Conservation (phyloP, 2,329 filamentous ascomycete species). For the Cladobotryum mycophilum region DNA sequence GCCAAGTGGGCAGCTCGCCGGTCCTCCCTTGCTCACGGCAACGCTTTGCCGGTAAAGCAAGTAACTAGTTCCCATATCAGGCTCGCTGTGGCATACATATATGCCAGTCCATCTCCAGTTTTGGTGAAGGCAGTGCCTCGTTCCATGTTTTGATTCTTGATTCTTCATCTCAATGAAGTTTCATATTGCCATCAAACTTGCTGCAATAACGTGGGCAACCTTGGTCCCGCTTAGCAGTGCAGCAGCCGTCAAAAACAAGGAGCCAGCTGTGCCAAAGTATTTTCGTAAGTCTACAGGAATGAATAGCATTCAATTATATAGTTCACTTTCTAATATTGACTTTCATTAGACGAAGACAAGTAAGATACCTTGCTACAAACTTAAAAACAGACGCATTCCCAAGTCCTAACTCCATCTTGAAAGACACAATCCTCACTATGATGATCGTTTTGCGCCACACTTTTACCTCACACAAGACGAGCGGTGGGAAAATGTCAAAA, state of each 20-base stretch:
- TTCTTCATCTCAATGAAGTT: background rate
- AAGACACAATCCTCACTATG: slow-evolving; percentile 28
- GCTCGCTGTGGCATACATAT: too few relatives aligned
- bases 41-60: too few relatives aligned
- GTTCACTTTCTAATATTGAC: background rate
- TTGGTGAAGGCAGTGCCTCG: too few relatives aligned
- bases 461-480: slow-evolving; percentile 44
- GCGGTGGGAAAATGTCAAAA: slow-evolving; percentile 54
- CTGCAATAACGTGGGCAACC: background rate
- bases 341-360: slow-evolving; percentile 2
- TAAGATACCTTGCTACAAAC: background rate
- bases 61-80: too few relatives aligned
- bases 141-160: too few relatives aligned
- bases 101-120: too few relatives aligned
- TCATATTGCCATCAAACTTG: background rate
- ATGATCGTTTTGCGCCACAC: slow-evolving; percentile 32
- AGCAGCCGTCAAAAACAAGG: slow-evolving; percentile 1
- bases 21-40: too few relatives aligned
- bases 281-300: slow-evolving; percentile 15
- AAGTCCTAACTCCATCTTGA: background rate
- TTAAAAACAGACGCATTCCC: background rate
- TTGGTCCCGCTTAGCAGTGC: background rate
- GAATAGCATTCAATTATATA: background rate
- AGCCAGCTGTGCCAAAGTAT: slow-evolving; percentile 17
- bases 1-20: too few relatives aligned